A percentile compares a stretch with the other conserved stretches of the same genome.
phyloP scores from a whole-genome alignment of 768 basidiomycete genomes.

The Omphalotus guepiniiformis region DNA sequence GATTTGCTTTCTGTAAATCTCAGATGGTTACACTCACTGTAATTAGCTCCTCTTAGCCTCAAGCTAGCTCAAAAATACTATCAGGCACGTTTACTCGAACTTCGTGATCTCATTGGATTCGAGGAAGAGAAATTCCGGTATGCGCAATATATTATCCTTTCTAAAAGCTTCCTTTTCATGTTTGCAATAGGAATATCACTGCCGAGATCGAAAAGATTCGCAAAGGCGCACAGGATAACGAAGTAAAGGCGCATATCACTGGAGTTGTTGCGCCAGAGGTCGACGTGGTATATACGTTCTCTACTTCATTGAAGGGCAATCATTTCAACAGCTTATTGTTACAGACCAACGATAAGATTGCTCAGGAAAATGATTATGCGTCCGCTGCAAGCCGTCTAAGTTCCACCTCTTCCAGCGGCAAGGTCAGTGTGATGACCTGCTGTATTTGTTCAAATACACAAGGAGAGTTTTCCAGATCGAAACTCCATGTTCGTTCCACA shows the following conservation, averaged over 20 bases:
- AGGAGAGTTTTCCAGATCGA: neutral
- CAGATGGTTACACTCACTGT: constrained; percentile 6
- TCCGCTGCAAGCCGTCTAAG: constrained; percentile 1
- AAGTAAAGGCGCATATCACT: no score
- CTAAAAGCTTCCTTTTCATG: neutral
- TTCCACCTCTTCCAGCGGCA: neutral
- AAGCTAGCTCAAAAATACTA: constrained; percentile 76
- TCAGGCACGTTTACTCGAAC: constrained; percentile 60
- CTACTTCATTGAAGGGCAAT: no score
- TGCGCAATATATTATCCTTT: constrained; percentile 10
- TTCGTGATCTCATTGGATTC: constrained; percentile 62
- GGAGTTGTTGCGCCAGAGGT: no score
- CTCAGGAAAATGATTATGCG: constrained; percentile 1
- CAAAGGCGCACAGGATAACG: no score
- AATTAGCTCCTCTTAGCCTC: constrained; percentile 58
- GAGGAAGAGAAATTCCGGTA: constrained; percentile 83
- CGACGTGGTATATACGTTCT: no score
- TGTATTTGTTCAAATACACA: neutral
- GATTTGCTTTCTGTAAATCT: constrained; percentile 5
- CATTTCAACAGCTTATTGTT: no score
- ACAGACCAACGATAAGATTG: no score
- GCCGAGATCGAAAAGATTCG: constrained; percentile 77
- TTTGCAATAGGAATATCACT: constrained; percentile 47
- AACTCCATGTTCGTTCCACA: neutral
- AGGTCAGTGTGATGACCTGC: neutral